These are phyloP conservation scores for Ceratobasidium sp. DNA, from an alignment of 1,284 basidiomycete species.

Conservation along the genomic window DNA sequence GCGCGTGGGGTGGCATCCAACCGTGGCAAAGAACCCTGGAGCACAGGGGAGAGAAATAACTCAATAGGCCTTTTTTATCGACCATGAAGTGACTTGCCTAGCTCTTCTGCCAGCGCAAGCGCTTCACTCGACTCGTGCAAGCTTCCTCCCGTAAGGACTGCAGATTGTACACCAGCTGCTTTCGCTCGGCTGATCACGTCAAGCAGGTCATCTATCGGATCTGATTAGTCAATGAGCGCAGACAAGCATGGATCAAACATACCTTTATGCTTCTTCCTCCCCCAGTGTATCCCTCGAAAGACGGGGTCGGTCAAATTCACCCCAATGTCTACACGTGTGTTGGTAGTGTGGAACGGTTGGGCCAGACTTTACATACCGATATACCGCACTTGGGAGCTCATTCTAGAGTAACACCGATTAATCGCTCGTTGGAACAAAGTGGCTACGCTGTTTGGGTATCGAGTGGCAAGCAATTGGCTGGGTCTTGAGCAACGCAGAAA, in stretches of 20 bases:
- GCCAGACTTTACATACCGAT: conserved; percentile 28
- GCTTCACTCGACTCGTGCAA: conserved; percentile 74
- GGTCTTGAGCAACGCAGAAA: not conserved
- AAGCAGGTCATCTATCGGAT: conserved; percentile 71
- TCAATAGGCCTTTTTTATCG: not conserved
- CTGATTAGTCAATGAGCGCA: not conserved
- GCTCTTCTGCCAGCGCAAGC: conserved; percentile 68
- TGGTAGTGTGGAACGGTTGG: not conserved
- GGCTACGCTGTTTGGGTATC: not conserved
- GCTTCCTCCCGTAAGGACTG: conserved; percentile 85
- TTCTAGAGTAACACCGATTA: not conserved
- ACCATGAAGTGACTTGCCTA: conserved; percentile 59
- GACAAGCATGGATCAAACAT: not conserved
- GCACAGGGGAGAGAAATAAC: not conserved
- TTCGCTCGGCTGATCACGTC: conserved; percentile 70
- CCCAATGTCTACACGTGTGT: conserved; percentile 50
- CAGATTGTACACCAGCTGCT: conserved; percentile 74
- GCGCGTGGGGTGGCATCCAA: conserved; percentile 90
- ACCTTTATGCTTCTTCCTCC: conserved; percentile 67
- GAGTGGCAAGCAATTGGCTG: not conserved
- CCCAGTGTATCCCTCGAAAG: conserved; percentile 67
- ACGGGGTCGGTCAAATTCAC: conserved; percentile 72
- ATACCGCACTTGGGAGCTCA: conserved; percentile 34
- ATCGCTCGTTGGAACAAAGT: not conserved
- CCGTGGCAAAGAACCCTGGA: conserved; percentile 76